Evolutionary conservation across 1,139 yeast species (phyloP).

Genomic region (Pichia sp.): DNA sequence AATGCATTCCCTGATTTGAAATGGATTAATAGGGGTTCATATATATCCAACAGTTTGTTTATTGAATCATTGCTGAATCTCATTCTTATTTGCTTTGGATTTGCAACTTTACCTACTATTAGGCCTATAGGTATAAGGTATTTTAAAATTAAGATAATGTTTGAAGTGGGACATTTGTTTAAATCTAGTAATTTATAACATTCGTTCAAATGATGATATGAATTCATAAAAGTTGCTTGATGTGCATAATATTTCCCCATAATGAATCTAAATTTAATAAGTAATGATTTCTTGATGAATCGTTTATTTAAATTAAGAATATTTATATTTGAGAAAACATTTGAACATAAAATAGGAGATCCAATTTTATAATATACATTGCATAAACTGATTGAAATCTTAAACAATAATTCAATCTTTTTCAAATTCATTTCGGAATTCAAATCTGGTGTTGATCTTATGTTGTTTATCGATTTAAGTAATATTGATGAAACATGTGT

Average conservation of each 20-base stretch:
- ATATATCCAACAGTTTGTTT: not conserved
- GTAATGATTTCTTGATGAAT: constrained; percentile 47
- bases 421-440: constrained; percentile 29
- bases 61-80: not conserved
- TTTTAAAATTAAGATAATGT: constrained; percentile 38
- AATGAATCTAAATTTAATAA: constrained; percentile 60
- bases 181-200: constrained; percentile 40
- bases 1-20: constrained; percentile 39
- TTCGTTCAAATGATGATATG: constrained; percentile 58
- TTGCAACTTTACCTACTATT: constrained; percentile 46
- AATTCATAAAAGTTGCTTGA: constrained; percentile 49
- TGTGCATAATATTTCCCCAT: constrained; percentile 60
- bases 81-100: constrained; percentile 22
- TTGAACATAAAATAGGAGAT: constrained; percentile 64
- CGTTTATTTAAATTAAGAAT: constrained; percentile 42
- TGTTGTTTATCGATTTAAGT: constrained; percentile 55
- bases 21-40: constrained; percentile 29
- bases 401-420: constrained; percentile 49
- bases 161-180: constrained; percentile 27
- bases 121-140: constrained; percentile 53
- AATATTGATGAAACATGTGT: constrained; percentile 52
- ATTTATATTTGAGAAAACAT: constrained; percentile 68
- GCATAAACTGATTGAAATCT: constrained; percentile 54
- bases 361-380: constrained; percentile 54
- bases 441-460: constrained; percentile 51